These are phyloP conservation scores for Papiliotrema fonsecae DNA, from an alignment of 1,284 basidiomycete species.

Conservation along the genomic window DNA sequence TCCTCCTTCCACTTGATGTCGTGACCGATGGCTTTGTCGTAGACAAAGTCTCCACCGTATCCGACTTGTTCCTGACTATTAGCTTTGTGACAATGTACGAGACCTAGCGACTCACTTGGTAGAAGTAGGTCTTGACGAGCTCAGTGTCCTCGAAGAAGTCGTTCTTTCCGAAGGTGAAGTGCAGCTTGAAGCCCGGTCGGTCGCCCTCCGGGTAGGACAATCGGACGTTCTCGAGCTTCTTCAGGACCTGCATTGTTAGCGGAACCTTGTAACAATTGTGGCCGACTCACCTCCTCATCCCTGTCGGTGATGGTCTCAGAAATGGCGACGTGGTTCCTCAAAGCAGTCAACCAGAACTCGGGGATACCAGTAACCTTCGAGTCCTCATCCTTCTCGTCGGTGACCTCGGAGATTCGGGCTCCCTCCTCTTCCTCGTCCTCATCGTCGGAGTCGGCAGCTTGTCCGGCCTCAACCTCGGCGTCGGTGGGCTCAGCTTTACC, in stretches of 20 bases:
- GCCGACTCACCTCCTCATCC: slow-evolving; percentile 61
- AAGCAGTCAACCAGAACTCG: slow-evolving; percentile 95
- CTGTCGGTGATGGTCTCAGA: slow-evolving; percentile 88
- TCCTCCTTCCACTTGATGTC: slow-evolving; percentile 97
- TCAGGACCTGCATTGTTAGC: slow-evolving; percentile 49
- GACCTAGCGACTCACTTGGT: slow-evolving; percentile 56
- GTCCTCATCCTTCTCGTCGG: slow-evolving; percentile 27
- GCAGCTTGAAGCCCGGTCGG: slow-evolving; percentile 85
- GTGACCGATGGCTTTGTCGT: slow-evolving; percentile 85
- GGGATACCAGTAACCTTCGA: slow-evolving; percentile 63
- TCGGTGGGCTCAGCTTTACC: slow-evolving; percentile 69
- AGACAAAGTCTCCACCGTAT: slow-evolving; percentile 90
- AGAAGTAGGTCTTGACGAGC: slow-evolving; percentile 91
- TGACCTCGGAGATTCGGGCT: slow-evolving; percentile 45
- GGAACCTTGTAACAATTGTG: neutral
- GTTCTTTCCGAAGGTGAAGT: slow-evolving; percentile 76
- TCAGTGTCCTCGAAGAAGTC: slow-evolving; percentile 81
- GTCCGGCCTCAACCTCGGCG: slow-evolving; percentile 79
- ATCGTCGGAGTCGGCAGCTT: slow-evolving; percentile 57
- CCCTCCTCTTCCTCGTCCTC: slow-evolving; percentile 52
- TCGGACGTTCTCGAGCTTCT: slow-evolving; percentile 63
- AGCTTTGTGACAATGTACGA: neutral
- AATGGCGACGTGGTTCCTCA: slow-evolving; percentile 84
- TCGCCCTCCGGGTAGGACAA: slow-evolving; percentile 61
- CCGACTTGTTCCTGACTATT: slow-evolving; percentile 66